phyloP scores from a whole-genome alignment of 306 rosid genomes.

The cucumber (Cucumis sativus) region DNA sequence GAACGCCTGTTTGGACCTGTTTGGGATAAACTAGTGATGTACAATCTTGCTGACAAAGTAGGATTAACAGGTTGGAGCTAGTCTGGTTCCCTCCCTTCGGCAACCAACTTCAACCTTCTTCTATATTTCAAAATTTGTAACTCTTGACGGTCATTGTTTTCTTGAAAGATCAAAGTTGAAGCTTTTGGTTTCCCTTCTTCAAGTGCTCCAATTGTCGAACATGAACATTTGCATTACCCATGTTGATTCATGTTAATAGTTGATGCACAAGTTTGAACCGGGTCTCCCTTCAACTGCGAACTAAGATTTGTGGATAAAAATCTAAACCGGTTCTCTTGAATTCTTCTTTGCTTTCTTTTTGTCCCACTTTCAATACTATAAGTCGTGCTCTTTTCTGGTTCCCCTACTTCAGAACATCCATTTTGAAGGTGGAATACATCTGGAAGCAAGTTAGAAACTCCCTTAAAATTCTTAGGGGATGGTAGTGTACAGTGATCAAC shows the following conservation, averaged over 20 bases:
- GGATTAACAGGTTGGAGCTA: conserved; percentile 81
- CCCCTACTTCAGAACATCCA: neutral
- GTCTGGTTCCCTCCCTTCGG: conserved; percentile 9
- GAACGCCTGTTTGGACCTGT: conserved; percentile 64
- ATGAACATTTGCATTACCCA: neutral
- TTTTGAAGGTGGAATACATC: neutral
- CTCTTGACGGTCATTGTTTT: neutral
- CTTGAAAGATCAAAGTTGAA: neutral
- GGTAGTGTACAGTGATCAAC: neutral
- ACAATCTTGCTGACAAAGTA: conserved; percentile 78
- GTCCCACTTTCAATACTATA: neutral
- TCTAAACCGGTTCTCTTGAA: neutral
- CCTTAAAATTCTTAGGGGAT: neutral
- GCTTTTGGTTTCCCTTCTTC: neutral
- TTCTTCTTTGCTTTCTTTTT: neutral
- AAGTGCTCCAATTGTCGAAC: neutral
- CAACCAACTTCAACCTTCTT: neutral
- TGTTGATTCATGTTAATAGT: neutral
- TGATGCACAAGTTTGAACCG: neutral
- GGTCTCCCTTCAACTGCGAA: neutral
- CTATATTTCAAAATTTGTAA: conserved; percentile 1
- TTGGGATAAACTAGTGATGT: conserved; percentile 79
- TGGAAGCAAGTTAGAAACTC: neutral
- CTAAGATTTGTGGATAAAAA: neutral
- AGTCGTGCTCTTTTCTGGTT: neutral